Conservation (phyloP, 2,329 filamentous ascomycete species). For the Herpomyces periplanetae region DNA sequence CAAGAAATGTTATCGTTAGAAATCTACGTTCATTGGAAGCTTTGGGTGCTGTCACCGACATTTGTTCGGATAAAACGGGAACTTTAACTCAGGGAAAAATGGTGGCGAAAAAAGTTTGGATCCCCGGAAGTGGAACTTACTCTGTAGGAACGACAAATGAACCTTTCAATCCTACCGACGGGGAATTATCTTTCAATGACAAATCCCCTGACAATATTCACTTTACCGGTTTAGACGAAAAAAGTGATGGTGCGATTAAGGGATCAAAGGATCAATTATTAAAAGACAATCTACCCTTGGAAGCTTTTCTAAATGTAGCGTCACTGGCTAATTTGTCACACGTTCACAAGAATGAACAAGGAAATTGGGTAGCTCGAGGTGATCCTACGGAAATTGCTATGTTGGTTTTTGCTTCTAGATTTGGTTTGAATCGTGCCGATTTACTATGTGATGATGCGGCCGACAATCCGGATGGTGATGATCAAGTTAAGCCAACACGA, state of each 20-base stretch:
- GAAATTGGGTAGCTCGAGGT: conserved; percentile 20
- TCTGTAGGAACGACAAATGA: conserved; percentile 15
- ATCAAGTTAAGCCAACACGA: too few relatives aligned
- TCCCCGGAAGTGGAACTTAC: conserved; percentile 17
- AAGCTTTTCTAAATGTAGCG: conserved; percentile 19
- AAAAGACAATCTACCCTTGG: conserved; percentile 11
- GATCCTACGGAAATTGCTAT: conserved; percentile 34
- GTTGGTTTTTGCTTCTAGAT: conserved; percentile 28
- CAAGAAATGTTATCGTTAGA: conserved; percentile 21
- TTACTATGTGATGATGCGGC: too few relatives aligned
- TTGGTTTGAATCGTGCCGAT: conserved; percentile 17
- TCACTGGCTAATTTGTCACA: conserved; percentile 23
- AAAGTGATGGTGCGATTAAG: conserved; percentile 5
- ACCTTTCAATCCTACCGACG: conserved; percentile 16
- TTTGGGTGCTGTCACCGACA: conserved; percentile 20
- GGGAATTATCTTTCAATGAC: conserved; percentile 6
- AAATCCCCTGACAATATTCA: conserved; percentile 6
- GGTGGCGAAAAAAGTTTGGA: conserved; percentile 18
- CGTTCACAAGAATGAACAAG: conserved; percentile 15
- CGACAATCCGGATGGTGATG: too few relatives aligned
- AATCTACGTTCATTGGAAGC: conserved; percentile 23
- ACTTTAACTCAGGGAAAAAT: conserved; percentile 17
- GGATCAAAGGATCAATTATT: conserved; percentile 7
- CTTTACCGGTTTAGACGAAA: conserved; percentile 13
- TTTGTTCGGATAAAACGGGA: conserved; percentile 29